These are phyloP conservation scores for Emericellopsis cladophorae DNA, from an alignment of 2,329 filamentous ascomycete genomes.

Conservation along the genomic window DNA sequence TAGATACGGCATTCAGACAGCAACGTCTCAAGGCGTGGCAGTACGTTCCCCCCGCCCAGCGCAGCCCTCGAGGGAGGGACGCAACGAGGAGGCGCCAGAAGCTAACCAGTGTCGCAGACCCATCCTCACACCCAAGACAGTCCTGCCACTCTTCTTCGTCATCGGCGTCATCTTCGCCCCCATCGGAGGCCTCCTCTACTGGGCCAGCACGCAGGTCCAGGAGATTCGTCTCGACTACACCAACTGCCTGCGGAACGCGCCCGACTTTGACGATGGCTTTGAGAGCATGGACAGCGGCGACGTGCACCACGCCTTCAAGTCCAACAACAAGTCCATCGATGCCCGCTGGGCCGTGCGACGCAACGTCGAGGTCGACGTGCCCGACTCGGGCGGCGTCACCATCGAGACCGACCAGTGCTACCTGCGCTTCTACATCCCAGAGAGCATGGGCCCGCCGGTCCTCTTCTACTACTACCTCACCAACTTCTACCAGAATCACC, in stretches of 20 bases:
- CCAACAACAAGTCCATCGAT: conserved; percentile 23
- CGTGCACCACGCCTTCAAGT: conserved; percentile 62
- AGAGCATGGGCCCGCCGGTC: conserved; percentile 68
- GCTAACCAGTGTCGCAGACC: conserved; percentile 47
- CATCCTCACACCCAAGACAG: conserved; percentile 89
- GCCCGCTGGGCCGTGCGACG: conserved; percentile 29
- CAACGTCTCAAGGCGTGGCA: conserved; percentile 98
- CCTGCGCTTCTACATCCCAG: conserved; percentile 67
- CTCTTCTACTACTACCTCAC: conserved; percentile 91
- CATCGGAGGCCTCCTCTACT: conserved; percentile 77
- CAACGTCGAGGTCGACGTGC: conserved; percentile 20
- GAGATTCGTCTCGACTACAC: conserved; percentile 90
- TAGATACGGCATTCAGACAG: conserved; percentile 93
- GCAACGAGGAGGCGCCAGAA: conserved; percentile 2
- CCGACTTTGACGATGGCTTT: conserved; percentile 23
- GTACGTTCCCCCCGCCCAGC: conserved; percentile 37
- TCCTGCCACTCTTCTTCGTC: conserved; percentile 79
- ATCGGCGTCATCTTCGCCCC: conserved; percentile 89
- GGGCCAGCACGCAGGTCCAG: conserved; percentile 79
- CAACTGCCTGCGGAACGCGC: conserved; percentile 49
- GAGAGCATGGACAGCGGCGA: conserved; percentile 39
- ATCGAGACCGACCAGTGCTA: conserved; percentile 48
- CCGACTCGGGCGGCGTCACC: conserved; percentile 19
- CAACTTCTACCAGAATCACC: conserved; percentile 98
- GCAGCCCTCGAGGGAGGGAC: neutral